A percentile compares a stretch with the other conserved stretches of the same genome.
These are phyloP conservation scores for Irpex lacteus DNA, from an alignment of 1,284 basidiomycete genomes.

Conservation along the genomic window DNA sequence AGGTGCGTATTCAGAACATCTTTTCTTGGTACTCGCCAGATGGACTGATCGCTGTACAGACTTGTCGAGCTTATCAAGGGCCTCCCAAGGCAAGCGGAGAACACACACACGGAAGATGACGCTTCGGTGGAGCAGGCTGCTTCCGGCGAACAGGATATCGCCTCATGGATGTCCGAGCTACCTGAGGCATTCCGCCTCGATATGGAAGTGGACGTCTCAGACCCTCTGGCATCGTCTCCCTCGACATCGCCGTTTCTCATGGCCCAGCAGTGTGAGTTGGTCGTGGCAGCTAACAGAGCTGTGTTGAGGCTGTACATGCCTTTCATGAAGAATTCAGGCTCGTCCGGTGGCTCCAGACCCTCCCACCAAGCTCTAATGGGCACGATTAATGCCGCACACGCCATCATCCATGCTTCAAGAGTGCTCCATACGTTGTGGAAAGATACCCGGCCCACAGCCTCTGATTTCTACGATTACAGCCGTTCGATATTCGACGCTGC, in stretches of 20 bases:
- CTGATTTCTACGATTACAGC: constrained; percentile 59
- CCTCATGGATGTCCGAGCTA: constrained; percentile 49
- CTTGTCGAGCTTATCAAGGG: constrained; percentile 51
- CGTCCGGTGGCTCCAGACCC: constrained; percentile 24
- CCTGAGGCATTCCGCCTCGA: constrained; percentile 41
- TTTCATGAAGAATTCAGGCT: constrained; percentile 44
- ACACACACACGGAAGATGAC: constrained; percentile 34
- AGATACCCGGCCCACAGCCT: constrained; percentile 39
- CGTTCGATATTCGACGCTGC: constrained; percentile 61
- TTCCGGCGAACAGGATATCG: constrained; percentile 52
- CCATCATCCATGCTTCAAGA: constrained; percentile 48
- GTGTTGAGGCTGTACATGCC: constrained; percentile 67
- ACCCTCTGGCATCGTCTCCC: constrained; percentile 16
- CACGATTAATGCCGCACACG: constrained; percentile 58
- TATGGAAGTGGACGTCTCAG: constrained; percentile 28
- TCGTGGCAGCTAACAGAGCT: constrained; percentile 54
- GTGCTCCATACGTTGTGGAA: constrained; percentile 41
- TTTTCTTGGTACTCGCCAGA: no score
- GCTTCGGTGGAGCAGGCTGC: constrained; percentile 53
- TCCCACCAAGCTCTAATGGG: constrained; percentile 51
- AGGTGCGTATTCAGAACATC: constrained; percentile 27
- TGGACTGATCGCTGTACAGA: constrained; percentile 18
- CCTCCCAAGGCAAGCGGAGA: constrained; percentile 42
- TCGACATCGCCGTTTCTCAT: constrained; percentile 29
- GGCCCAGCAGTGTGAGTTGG: constrained; percentile 56